These are phyloP conservation scores for Cordyceps militaris DNA, from an alignment of 2,329 filamentous ascomycete genomes.

Conservation along the genomic window DNA sequence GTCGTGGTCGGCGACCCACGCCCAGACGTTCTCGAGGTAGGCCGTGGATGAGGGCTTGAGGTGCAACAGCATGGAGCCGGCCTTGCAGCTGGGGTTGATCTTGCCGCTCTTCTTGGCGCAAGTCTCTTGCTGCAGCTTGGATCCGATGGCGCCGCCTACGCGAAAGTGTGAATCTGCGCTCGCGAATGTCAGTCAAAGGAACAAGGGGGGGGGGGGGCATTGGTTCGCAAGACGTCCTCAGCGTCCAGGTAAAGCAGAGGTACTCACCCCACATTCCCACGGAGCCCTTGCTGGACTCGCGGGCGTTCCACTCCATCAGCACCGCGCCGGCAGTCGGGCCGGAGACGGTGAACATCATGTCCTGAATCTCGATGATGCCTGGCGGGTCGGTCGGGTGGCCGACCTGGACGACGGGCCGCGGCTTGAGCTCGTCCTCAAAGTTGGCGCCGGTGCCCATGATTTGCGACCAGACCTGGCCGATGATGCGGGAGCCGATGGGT, in stretches of 20 bases:
- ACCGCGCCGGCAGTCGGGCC: conserved; percentile 49
- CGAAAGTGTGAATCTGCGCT: conserved; percentile 57
- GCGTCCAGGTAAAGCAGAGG: too few species aligned
- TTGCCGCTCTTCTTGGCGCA: conserved; percentile 31
- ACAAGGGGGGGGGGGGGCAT: too few species aligned
- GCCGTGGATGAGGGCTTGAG: conserved; percentile 36
- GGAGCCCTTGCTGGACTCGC: conserved; percentile 19
- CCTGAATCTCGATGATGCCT: conserved; percentile 55
- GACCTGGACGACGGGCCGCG: conserved; percentile 49
- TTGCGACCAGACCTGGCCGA: conserved; percentile 39
- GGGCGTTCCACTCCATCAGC: conserved; percentile 53
- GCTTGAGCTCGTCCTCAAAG: conserved; percentile 45
- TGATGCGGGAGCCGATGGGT: conserved; percentile 36
- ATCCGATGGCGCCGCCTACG: conserved; percentile 63
- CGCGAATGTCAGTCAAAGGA: too few species aligned
- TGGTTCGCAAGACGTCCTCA: too few species aligned
- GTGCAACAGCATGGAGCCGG: conserved; percentile 47
- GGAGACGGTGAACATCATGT: conserved; percentile 53
- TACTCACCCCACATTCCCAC: conserved; percentile 21
- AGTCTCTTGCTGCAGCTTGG: conserved; percentile 54
- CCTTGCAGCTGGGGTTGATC: conserved; percentile 46
- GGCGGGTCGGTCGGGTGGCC: conserved; percentile 44
- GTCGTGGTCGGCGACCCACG: conserved; percentile 62
- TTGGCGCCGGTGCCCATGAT: conserved; percentile 43
- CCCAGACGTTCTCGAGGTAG: conserved; percentile 50